Evolutionary conservation across 306 rosid genomes (phyloP).

Genomic region (Castanea mollissima): DNA sequence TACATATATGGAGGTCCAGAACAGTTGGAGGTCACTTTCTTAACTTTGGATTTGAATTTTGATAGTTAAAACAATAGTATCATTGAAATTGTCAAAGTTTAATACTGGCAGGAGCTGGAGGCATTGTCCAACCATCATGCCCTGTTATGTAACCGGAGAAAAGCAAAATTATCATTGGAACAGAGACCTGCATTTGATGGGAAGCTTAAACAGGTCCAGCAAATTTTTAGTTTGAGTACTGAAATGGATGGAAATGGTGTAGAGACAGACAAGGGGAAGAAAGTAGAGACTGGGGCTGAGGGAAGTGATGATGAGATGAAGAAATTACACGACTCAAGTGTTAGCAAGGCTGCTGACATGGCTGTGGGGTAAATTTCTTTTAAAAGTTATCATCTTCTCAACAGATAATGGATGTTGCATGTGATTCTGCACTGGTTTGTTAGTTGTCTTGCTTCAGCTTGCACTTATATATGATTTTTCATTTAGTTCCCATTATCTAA

Average conservation of each 20-base stretch:
- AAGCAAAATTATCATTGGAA: constrained; percentile 68
- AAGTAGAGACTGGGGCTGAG: constrained; percentile 55
- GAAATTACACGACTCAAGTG: constrained; percentile 81
- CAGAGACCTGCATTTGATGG: constrained; percentile 76
- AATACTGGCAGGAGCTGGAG: constrained; percentile 77
- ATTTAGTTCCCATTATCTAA: constrained; percentile 1
- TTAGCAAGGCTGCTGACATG: constrained; percentile 96
- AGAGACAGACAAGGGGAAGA: constrained; percentile 73
- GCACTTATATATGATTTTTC: neutral
- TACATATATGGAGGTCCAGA: constrained; percentile 99
- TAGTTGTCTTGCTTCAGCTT: constrained; percentile 1
- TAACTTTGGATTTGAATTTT: constrained; percentile 16
- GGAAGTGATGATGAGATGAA: constrained; percentile 76
- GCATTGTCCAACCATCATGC: constrained; percentile 90
- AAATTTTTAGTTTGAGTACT: constrained; percentile 66
- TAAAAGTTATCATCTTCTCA: neutral
- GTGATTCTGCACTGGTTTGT: neutral
- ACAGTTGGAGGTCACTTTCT: constrained; percentile 81
- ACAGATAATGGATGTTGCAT: neutral
- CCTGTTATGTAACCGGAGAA: constrained; percentile 78
- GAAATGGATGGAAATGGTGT: constrained; percentile 58
- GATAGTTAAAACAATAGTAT: constrained; percentile 6
- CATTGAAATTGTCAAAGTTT: constrained; percentile 19
- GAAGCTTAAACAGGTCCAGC: constrained; percentile 86
- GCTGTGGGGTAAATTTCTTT: constrained; percentile 78